Percentiles rank a stretch among this genome's conserved stretches.
phyloP scores from a whole-genome alignment of 1,284 basidiomycete species.

The Cryptococcus sp. region DNA sequence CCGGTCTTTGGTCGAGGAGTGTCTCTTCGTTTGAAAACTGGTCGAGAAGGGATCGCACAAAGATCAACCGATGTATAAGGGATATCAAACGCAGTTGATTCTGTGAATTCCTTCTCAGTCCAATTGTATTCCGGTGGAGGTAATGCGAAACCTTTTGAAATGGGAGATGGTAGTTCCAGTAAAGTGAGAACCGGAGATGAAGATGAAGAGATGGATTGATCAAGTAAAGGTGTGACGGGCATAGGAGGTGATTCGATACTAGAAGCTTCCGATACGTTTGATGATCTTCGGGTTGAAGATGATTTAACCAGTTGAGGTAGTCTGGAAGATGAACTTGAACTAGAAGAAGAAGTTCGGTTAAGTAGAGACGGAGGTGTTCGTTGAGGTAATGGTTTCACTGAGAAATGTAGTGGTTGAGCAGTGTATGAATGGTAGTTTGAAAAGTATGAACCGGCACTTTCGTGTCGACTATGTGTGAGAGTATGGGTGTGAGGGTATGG shows the following conservation, averaged over 20 bases:
- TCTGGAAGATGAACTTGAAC: conserved; percentile 3
- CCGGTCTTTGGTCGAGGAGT: conserved; percentile 2
- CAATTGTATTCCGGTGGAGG: conserved; percentile 8
- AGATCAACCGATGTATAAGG: not conserved
- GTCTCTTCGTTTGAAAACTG: conserved; percentile 7
- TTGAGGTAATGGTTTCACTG: conserved; percentile 12
- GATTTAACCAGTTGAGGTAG: not conserved
- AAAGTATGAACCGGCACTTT: not conserved
- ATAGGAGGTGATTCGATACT: not conserved
- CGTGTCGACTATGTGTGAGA: not conserved
- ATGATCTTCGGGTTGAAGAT: not conserved
- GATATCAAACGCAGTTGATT: not conserved
- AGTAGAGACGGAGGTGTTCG: conserved; percentile 26
- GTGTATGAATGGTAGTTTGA: not conserved
- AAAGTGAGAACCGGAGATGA: not conserved
- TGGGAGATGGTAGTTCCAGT: conserved; percentile 1
- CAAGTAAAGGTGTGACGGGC: not conserved
- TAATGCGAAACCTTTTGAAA: not conserved
- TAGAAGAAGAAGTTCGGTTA: conserved; percentile 11
- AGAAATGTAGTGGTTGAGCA: conserved; percentile 21
- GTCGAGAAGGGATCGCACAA: not conserved
- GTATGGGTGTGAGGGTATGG: conserved; percentile 9
- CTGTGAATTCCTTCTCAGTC: conserved; percentile 6
- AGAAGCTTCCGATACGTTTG: not conserved
- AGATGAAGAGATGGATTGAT: not conserved